Evolutionary conservation across 176 grass and related monocot species (phyloP).

Genomic region (Elymus sibiricus): DNA sequence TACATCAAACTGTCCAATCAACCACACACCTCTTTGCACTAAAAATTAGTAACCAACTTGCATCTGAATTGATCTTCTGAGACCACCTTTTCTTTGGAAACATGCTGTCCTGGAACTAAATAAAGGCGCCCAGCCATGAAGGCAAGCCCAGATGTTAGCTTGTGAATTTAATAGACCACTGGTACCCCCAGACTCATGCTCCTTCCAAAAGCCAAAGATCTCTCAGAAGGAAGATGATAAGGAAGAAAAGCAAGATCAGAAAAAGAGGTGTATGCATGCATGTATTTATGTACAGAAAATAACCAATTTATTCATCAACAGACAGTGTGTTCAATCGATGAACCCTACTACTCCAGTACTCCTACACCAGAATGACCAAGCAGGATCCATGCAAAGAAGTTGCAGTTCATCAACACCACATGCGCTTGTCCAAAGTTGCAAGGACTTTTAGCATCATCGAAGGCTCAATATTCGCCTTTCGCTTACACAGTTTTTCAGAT

Average conservation of each 20-base stretch:
- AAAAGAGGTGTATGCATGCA: neutral
- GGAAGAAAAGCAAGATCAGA: neutral
- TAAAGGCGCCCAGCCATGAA: neutral
- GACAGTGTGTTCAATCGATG: neutral
- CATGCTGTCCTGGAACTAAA: neutral
- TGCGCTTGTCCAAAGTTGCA: too few relatives aligned
- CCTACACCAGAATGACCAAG: neutral
- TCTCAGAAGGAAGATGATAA: neutral
- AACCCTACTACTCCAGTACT: neutral
- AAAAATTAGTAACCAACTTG: neutral
- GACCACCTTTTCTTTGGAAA: too few relatives aligned
- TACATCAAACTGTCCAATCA: slow-evolving; percentile 2
- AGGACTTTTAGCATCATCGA: too few relatives aligned
- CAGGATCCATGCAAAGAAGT: neutral
- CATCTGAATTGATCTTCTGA: neutral
- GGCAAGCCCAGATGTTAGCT: neutral
- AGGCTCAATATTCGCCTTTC: too few relatives aligned
- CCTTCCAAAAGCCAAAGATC: neutral
- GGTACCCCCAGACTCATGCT: neutral
- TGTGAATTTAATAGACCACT: neutral
- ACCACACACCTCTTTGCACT: neutral
- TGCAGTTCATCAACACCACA: neutral
- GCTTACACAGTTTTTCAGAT: too few relatives aligned
- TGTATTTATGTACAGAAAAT: too few relatives aligned
- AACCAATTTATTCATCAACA: slow-evolving; percentile 13